Evolutionary conservation across 352 stramenopile species (phyloP), one percentile per base, ranked within the genome.

Genomic region (Pythium oligandrum): DNA sequence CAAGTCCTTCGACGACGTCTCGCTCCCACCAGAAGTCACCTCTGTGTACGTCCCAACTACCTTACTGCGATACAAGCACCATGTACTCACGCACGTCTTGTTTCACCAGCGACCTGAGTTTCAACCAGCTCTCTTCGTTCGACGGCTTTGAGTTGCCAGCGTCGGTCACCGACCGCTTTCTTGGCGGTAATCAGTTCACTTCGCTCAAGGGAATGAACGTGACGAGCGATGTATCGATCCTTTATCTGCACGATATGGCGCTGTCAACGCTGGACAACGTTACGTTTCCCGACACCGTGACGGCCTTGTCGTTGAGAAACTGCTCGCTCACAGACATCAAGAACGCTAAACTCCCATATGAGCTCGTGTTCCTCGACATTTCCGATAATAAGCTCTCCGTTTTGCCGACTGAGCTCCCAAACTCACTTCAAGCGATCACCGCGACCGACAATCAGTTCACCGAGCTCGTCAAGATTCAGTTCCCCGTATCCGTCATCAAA

Each of bases 141-240:
- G 55, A 72, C 12, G 68, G 51, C 63, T 78, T 86, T 63, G 54
- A 62, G 30, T 76, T 91, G 55, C 70, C 80, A 0, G 72, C 54
- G 4, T 71, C 61, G 11, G 69, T 83, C 48, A 63, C 63, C 35
- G 65, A 55, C n/a, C 57, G 89, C 36, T 79, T 85, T 49, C 73
- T 91, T 12, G 74, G 66, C 8, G 71, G 62, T n/a, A 90, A 88
- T 51, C 51, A 59, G n/a, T 85, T 91, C 53, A 69, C 64, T 35
- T 73, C 64, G 8, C 68, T 91, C 50, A 55, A 57, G 10, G 80
- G 17, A 26, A 26, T 26, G 17, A 26, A 26, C 17, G 17, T 26
- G 17, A 26, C 17, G 17, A 26, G 17, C 17, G 17, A 26, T 26
- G 17, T 26, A 26, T 26, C 17, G 17, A 26, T 26, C 17, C 17